phyloP scores from a whole-genome alignment of 1,139 yeast genomes.

The Kurtzmaniella quercitrusa region DNA sequence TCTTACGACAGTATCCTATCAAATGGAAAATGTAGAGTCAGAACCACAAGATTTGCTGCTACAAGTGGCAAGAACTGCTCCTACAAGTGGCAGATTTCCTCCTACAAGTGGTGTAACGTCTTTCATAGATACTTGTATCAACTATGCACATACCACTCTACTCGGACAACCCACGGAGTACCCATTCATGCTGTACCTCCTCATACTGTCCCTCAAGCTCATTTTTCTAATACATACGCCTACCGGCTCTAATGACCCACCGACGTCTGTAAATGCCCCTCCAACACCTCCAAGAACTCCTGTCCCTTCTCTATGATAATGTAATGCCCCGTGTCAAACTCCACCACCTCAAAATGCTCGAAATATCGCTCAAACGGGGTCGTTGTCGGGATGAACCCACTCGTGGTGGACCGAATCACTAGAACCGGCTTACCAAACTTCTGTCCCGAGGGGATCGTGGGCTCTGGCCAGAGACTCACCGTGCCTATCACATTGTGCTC shows the following conservation, averaged over 20 bases:
- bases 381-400: constrained; percentile 31
- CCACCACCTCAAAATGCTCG: constrained; percentile 21
- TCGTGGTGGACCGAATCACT: constrained; percentile 38
- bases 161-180: too few relatives aligned
- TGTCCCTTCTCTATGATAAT: constrained; percentile 38
- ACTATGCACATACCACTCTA: too few relatives aligned
- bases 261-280: neutral
- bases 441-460: constrained; percentile 13
- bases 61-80: too few relatives aligned
- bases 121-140: too few relatives aligned
- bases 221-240: too few relatives aligned
- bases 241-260: neutral
- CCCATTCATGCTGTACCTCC: too few relatives aligned
- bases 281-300: constrained; percentile 24
- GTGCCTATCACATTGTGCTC: constrained; percentile 24
- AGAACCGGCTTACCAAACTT: constrained; percentile 33
- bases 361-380: constrained; percentile 35
- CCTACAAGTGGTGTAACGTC: too few relatives aligned
- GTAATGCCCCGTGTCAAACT: constrained; percentile 45
- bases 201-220: too few relatives aligned
- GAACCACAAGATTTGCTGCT: too few relatives aligned
- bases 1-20: too few relatives aligned
- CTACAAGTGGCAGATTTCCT: too few relatives aligned
- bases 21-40: too few relatives aligned
- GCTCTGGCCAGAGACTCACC: constrained; percentile 43